These are phyloP conservation scores for Colletotrichum sp. DNA, from an alignment of 2,329 filamentous ascomycete genomes.

Conservation along the genomic window DNA sequence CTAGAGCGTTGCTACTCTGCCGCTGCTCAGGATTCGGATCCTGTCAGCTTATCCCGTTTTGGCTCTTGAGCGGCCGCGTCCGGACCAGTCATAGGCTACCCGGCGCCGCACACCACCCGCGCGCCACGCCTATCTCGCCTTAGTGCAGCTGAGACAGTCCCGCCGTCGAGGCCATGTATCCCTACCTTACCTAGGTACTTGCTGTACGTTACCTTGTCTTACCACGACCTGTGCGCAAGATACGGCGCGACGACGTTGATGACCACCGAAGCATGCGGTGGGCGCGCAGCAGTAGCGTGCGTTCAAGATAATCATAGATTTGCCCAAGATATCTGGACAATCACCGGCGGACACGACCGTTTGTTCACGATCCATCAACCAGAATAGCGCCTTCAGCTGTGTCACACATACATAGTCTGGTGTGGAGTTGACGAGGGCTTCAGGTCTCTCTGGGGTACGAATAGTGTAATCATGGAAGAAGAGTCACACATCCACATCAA, in stretches of 20 bases:
- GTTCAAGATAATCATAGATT: not conserved
- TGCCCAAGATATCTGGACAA: not conserved
- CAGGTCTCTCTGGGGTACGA: not conserved
- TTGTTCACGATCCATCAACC: not conserved
- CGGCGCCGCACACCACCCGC: not conserved
- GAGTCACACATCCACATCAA: not conserved
- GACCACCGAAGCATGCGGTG: not conserved
- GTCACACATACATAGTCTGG: not conserved
- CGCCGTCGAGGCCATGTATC: not conserved
- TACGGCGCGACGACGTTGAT: not conserved
- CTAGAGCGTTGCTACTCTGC: constrained; percentile 7
- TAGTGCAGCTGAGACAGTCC: not conserved
- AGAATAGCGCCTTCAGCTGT: not conserved
- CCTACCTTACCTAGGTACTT: not conserved
- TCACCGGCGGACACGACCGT: not conserved
- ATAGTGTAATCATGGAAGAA: not conserved
- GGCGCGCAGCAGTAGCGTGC: not conserved
- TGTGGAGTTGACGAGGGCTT: not conserved
- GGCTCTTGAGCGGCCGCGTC: not conserved
- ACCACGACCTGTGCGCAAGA: not conserved
- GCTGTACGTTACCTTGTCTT: not conserved
- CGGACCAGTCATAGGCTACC: not conserved
- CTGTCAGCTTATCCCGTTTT: constrained; percentile 13
- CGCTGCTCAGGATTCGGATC: constrained; percentile 11
- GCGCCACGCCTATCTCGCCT: not conserved